These are phyloP conservation scores for Blastomyces percursus DNA, from an alignment of 2,329 filamentous ascomycete species.

Conservation along the genomic window DNA sequence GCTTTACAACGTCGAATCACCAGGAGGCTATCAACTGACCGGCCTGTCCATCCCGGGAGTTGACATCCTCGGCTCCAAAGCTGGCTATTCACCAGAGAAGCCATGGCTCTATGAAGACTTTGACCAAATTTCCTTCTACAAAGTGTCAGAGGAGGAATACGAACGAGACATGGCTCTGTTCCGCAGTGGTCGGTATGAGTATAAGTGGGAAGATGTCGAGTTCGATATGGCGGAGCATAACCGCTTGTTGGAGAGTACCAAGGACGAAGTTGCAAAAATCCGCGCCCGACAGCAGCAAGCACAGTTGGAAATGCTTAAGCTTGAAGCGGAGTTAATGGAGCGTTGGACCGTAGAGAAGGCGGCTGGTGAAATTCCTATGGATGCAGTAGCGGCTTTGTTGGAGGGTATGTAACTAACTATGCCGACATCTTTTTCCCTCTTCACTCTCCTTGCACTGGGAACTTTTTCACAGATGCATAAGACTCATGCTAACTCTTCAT, in stretches of 20 bases:
- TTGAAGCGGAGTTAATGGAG: conserved; percentile 29
- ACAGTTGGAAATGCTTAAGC: conserved; percentile 35
- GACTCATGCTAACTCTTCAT: neutral
- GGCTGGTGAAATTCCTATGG: conserved; percentile 40
- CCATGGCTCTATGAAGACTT: conserved; percentile 50
- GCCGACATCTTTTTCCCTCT: neutral
- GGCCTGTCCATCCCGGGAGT: conserved; percentile 44
- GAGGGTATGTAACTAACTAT: conserved; percentile 29
- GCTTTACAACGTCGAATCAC: conserved; percentile 47
- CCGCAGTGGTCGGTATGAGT: conserved; percentile 42
- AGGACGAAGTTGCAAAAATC: conserved; percentile 39
- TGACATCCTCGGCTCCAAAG: conserved; percentile 44
- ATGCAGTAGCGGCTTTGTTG: conserved; percentile 40
- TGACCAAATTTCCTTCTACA: conserved; percentile 46
- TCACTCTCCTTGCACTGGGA: neutral
- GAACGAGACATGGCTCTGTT: conserved; percentile 40
- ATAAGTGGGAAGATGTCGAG: conserved; percentile 38
- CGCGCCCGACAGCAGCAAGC: conserved; percentile 37
- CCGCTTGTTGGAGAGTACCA: conserved; percentile 35
- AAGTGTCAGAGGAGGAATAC: conserved; percentile 43
- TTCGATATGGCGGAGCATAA: conserved; percentile 50
- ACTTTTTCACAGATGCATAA: neutral
- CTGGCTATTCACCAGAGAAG: conserved; percentile 34
- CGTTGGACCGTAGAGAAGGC: conserved; percentile 34
- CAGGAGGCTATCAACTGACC: conserved; percentile 47